phyloP scores from a whole-genome alignment of 768 basidiomycete species.

The Trametes maxima region DNA sequence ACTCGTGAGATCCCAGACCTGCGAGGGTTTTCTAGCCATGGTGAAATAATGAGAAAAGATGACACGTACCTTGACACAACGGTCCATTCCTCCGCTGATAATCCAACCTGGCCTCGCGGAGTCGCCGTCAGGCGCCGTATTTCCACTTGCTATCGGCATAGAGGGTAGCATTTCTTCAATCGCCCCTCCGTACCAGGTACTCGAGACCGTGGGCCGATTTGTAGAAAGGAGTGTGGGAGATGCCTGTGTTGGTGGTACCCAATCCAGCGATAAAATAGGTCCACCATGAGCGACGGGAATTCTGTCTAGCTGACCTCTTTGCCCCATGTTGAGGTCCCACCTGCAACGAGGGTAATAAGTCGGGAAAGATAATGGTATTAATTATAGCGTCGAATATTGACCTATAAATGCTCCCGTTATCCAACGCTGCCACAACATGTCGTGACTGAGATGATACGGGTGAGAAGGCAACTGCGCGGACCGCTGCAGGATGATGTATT shows the following conservation, averaged over 20 bases:
- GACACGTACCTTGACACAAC: slow-evolving; percentile 65
- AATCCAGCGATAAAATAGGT: slow-evolving; percentile 73
- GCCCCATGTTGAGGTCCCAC: slow-evolving; percentile 82
- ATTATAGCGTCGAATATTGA: slow-evolving; percentile 27
- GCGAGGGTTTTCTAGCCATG: not conserved
- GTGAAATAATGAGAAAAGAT: not conserved
- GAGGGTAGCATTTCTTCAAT: slow-evolving; percentile 29
- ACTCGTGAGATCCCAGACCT: slow-evolving; percentile 75
- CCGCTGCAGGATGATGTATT: slow-evolving; percentile 68
- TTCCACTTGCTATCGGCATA: slow-evolving; percentile 11
- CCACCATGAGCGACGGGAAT: slow-evolving; percentile 74
- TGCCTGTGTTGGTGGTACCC: slow-evolving; percentile 48
- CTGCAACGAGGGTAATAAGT: slow-evolving; percentile 34
- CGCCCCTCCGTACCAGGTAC: slow-evolving; percentile 27
- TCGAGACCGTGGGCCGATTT: slow-evolving; percentile 17
- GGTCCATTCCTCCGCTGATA: slow-evolving; percentile 77
- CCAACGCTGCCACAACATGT: slow-evolving; percentile 53
- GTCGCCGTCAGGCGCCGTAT: slow-evolving; percentile 18
- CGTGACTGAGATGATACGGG: slow-evolving; percentile 65
- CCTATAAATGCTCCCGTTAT: slow-evolving; percentile 53
- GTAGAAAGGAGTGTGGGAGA: slow-evolving; percentile 21
- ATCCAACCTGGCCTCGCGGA: slow-evolving; percentile 62
- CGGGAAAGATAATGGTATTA: not conserved
- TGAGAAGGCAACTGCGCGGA: slow-evolving; percentile 72
- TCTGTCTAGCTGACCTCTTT: slow-evolving; percentile 71